A percentile compares a stretch with the other conserved stretches of the same genome.
Evolutionary conservation across 1,139 yeast species (phyloP).

Genomic region (Hemisphaericaspora xylanilytica): DNA sequence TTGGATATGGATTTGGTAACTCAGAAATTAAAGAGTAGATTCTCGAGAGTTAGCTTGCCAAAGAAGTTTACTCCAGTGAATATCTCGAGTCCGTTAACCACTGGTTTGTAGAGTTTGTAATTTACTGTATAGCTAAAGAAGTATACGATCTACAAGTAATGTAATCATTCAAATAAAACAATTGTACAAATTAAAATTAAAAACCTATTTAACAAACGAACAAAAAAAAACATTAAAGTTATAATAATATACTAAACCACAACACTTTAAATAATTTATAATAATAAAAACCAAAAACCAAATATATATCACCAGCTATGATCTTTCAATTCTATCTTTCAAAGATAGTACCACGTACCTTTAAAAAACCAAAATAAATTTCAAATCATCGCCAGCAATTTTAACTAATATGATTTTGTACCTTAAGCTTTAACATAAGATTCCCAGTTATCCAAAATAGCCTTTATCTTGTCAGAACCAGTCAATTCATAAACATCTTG

Average conservation of each 20-base stretch:
- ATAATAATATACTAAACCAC: background rate
- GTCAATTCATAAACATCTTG: conserved; percentile 93
- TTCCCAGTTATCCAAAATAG: conserved; percentile 94
- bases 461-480: conserved; percentile 85
- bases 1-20: conserved; percentile 88
- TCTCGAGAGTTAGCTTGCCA: conserved; percentile 85
- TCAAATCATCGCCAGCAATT: background rate
- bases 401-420: background rate
- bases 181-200: background rate
- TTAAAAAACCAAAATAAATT: background rate
- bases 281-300: background rate
- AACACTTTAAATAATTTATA: background rate
- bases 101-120: conserved; percentile 1
- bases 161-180: too few species aligned
- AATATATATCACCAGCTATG: conserved; percentile 1
- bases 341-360: conserved; percentile 16
- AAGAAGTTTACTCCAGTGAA: conserved; percentile 90
- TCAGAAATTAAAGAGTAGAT: conserved; percentile 77
- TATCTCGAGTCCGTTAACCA: conserved; percentile 58
- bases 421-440: conserved; percentile 55
- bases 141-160: too few species aligned
- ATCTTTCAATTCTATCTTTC: background rate
- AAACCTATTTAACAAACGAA: too few species aligned
- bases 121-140: too few species aligned
- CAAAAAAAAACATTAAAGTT: background rate